Evolutionary conservation across 1,284 basidiomycete genomes (phyloP).

Genomic region (Phenoliferia sp.): DNA sequence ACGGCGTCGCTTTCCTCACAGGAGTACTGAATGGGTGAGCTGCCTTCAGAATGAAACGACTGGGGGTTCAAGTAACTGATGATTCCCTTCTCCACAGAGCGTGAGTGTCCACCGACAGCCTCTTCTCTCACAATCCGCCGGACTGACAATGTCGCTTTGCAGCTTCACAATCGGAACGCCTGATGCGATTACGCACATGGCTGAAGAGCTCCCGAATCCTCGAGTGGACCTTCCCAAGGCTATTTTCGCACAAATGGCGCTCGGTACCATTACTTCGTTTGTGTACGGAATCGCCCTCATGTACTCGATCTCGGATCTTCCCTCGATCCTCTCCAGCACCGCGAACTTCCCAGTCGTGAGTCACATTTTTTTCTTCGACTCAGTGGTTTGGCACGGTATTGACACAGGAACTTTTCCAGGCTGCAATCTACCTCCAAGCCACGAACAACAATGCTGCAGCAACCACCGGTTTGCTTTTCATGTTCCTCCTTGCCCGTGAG

Average conservation of each 20-base stretch:
- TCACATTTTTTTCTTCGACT: neutral
- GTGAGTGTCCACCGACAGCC: too few species aligned
- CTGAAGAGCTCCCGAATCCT: neutral
- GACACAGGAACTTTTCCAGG: too few species aligned
- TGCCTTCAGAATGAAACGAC: neutral
- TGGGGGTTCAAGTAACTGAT: neutral
- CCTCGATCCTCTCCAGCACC: neutral
- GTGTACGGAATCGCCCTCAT: neutral
- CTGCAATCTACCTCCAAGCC: neutral
- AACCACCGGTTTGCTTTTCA: neutral
- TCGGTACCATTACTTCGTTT: neutral
- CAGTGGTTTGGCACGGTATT: neutral
- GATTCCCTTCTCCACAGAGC: too few species aligned
- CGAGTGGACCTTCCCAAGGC: neutral
- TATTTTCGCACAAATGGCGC: neutral
- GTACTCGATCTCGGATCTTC: neutral
- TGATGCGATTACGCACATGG: neutral
- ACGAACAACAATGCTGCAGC: neutral
- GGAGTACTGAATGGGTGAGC: neutral
- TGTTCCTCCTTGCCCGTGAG: neutral
- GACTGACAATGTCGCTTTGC: too few species aligned
- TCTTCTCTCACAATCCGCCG: too few species aligned
- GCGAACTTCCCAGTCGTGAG: neutral
- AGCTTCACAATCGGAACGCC: too few species aligned
- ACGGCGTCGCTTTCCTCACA: neutral